Evolutionary conservation across 768 basidiomycete genomes (phyloP).

Genomic region (Boletus fagicola): DNA sequence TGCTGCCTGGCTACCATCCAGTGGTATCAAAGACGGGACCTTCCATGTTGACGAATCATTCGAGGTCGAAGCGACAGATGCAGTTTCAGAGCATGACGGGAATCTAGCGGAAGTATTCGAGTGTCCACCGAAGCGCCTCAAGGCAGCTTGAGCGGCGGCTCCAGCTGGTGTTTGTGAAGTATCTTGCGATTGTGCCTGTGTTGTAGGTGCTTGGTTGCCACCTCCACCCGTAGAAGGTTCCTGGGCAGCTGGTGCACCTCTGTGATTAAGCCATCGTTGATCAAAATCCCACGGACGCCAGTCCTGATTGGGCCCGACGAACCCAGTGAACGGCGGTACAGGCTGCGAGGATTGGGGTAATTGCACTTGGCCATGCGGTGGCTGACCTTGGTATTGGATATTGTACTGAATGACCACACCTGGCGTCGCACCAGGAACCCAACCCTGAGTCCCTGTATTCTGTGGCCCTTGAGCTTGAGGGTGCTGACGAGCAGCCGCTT

Average conservation of each 20-base stretch:
- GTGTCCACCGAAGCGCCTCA: constrained; percentile 45
- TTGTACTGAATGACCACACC: constrained; percentile 63
- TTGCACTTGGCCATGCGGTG: constrained; percentile 33
- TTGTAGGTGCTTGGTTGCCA: neutral
- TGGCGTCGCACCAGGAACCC: constrained; percentile 37
- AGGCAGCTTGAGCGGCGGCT: constrained; percentile 67
- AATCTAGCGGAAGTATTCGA: constrained; percentile 12
- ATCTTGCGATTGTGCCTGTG: constrained; percentile 13
- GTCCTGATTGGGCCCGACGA: constrained; percentile 59
- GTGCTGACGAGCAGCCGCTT: constrained; percentile 31
- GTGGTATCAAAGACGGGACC: constrained; percentile 27
- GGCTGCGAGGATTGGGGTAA: constrained; percentile 35
- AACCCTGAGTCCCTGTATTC: constrained; percentile 35
- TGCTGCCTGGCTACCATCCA: constrained; percentile 11
- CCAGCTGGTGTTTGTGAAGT: constrained; percentile 37
- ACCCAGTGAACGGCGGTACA: constrained; percentile 58
- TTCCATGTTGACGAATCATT: constrained; percentile 19
- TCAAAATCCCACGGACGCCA: constrained; percentile 64
- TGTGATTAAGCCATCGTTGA: constrained; percentile 30
- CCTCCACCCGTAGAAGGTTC: constrained; percentile 10
- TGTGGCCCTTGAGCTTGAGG: constrained; percentile 32
- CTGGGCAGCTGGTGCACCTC: constrained; percentile 2
- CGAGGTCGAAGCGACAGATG: constrained; percentile 4
- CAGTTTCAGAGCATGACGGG: constrained; percentile 7
- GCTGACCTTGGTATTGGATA: constrained; percentile 53